These are phyloP conservation scores for Ascobolus immersus DNA, from an alignment of 495 filamentous ascomycete genomes.

Conservation along the genomic window DNA sequence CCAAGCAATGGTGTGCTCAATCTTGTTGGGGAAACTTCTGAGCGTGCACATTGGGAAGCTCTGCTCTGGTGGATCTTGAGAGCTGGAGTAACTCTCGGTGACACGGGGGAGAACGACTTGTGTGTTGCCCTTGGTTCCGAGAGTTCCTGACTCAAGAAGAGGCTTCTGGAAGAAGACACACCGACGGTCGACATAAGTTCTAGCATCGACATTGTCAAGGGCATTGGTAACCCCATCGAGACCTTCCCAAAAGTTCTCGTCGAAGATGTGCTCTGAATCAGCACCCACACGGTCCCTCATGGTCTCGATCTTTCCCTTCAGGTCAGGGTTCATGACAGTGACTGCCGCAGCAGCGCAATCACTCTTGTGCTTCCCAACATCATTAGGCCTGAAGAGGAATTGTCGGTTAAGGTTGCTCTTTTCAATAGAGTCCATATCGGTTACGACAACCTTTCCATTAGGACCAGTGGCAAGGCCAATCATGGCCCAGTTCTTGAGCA, in stretches of 20 bases:
- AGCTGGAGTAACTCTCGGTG: constrained; percentile 95
- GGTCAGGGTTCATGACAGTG: constrained; percentile 79
- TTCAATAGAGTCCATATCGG: constrained; percentile 96
- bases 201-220: constrained; percentile 88
- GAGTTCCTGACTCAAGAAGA: constrained; percentile 81
- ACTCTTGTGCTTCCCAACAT: constrained; percentile 94
- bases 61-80: constrained; percentile 93
- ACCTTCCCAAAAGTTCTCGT: constrained; percentile 79
- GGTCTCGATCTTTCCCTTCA: constrained; percentile 57
- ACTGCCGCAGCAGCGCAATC: constrained; percentile 77
- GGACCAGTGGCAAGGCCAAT: constrained; percentile 79
- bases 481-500: constrained; percentile 99
- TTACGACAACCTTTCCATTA: constrained; percentile 67
- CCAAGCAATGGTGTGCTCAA: constrained; percentile 99
- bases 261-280: constrained; percentile 86
- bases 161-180: constrained; percentile 99
- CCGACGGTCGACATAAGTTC: constrained; percentile 88
- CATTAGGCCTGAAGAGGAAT: constrained; percentile 80
- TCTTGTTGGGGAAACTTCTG: constrained; percentile 91
- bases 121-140: constrained; percentile 95
- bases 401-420: constrained; percentile 97
- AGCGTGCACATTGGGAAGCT: constrained; percentile 98
- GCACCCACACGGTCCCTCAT: constrained; percentile 71
- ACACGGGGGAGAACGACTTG: constrained; percentile 76
- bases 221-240: constrained; percentile 90